These are phyloP conservation scores for Paramecium tetraurelia DNA, from an alignment of 73 alveolate species.

Conservation along the genomic window DNA sequence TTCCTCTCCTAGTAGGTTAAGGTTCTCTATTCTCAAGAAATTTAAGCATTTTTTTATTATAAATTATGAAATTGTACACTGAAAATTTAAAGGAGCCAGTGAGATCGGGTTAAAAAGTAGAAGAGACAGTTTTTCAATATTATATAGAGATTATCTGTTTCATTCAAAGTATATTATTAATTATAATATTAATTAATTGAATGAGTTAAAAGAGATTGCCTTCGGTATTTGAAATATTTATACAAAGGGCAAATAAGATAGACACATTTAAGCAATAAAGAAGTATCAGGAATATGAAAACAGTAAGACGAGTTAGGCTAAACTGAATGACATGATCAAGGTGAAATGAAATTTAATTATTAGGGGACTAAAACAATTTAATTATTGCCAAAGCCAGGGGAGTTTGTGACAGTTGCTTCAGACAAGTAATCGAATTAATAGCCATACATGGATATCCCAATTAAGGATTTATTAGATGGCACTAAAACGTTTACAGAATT, in stretches of 20 bases:
- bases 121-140: neutral
- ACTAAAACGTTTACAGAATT: slow-evolving; percentile 45
- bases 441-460: slow-evolving; percentile 2
- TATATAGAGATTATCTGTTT: neutral
- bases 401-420: slow-evolving; percentile 18
- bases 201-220: slow-evolving; percentile 35
- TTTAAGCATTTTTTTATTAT: slow-evolving; percentile 7
- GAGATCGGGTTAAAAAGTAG: neutral
- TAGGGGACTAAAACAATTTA: slow-evolving; percentile 20
- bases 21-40: slow-evolving; percentile 28
- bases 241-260: slow-evolving; percentile 15
- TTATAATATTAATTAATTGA: neutral
- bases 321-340: slow-evolving; percentile 25
- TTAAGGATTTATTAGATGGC: slow-evolving; percentile 29
- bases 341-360: neutral
- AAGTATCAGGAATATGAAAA: slow-evolving; percentile 47
- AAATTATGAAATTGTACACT: neutral
- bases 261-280: slow-evolving; percentile 22
- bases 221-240: neutral
- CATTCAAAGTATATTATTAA: neutral
- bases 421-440: slow-evolving; percentile 9
- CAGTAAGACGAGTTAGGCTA: slow-evolving; percentile 15
- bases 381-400: slow-evolving; percentile 45
- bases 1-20: neutral
- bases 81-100: neutral